phyloP scores from a whole-genome alignment of 2,329 filamentous ascomycete genomes.

The Xylaria hypoxylon region DNA sequence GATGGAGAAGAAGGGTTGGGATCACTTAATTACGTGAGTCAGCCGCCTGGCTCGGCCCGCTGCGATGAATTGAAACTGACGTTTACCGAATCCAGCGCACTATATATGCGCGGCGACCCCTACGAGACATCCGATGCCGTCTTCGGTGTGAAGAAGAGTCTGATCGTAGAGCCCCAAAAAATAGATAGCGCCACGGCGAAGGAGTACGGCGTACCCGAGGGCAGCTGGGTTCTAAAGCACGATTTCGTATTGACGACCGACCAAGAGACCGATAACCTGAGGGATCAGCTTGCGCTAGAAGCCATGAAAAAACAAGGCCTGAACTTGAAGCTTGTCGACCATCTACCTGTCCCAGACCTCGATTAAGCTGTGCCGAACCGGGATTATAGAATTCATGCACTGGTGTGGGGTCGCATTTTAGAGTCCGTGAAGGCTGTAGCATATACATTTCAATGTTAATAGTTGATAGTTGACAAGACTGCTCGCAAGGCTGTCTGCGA shows the following conservation, averaged over 20 bases:
- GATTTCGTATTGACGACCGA: conserved; percentile 83
- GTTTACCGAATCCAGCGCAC: conserved; percentile 63
- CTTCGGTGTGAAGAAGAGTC: conserved; percentile 85
- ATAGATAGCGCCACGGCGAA: conserved; percentile 65
- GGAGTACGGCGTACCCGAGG: conserved; percentile 73
- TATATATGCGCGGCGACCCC: conserved; percentile 81
- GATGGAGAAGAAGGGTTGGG: conserved; percentile 83
- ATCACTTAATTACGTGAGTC: conserved; percentile 84
- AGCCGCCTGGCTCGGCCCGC: background rate
- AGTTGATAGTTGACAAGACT: background rate
- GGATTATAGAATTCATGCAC: background rate
- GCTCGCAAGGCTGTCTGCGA: background rate
- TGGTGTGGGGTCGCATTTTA: background rate
- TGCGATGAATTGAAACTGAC: conserved; percentile 3
- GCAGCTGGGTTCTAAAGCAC: conserved; percentile 72
- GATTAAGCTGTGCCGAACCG: conserved; percentile 52
- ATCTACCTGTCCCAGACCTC: conserved; percentile 78
- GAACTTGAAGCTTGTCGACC: conserved; percentile 79
- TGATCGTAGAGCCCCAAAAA: conserved; percentile 73
- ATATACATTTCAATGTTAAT: conserved; percentile 14
- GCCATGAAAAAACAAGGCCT: conserved; percentile 75
- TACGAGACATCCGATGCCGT: conserved; percentile 88
- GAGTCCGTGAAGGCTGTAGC: background rate
- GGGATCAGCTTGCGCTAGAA: conserved; percentile 72
- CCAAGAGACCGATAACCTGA: conserved; percentile 73